Evolutionary conservation across 2,329 filamentous ascomycete species (phyloP).

Genomic region (Fusarium agapanthi): DNA sequence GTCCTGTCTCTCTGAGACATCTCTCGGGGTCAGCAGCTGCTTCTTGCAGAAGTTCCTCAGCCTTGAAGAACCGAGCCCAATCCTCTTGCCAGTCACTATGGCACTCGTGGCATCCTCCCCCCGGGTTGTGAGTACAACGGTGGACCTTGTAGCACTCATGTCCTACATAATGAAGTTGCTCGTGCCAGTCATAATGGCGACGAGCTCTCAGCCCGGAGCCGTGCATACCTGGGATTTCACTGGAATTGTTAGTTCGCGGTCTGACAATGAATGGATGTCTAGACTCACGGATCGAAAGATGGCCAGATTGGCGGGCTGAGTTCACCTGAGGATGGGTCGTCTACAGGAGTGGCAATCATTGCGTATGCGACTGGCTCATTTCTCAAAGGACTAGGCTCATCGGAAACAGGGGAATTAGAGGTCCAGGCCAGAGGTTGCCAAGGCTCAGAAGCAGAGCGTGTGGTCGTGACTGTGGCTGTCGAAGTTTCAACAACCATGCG

Average conservation of each 20-base stretch:
- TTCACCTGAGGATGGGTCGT: neutral
- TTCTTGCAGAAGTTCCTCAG: slow-evolving; percentile 10
- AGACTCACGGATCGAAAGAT: slow-evolving; percentile 4
- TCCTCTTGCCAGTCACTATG: slow-evolving; percentile 32
- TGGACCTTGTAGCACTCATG: slow-evolving; percentile 34
- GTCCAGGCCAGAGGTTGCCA: neutral
- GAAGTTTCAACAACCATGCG: neutral
- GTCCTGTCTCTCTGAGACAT: neutral
- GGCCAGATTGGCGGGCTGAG: neutral
- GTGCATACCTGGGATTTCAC: slow-evolving; percentile 31
- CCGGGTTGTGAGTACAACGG: slow-evolving; percentile 7
- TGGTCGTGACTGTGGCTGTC: neutral
- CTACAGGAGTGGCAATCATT: neutral
- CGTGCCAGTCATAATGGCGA: slow-evolving; percentile 34
- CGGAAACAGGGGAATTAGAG: neutral
- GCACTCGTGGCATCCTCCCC: slow-evolving; percentile 29
- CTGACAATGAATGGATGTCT: neutral
- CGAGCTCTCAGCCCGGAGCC: slow-evolving; percentile 19
- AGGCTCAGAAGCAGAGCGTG: neutral
- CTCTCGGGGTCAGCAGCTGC: slow-evolving; percentile 8
- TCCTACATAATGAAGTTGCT: slow-evolving; percentile 31
- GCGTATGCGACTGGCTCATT: neutral
- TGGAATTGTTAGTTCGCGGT: slow-evolving; percentile 1
- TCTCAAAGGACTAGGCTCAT: neutral
- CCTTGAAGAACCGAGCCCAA: slow-evolving; percentile 28